Conservation (phyloP, 192 early-diverging fungal species). For the Rhizoclosmatium sp. region DNA sequence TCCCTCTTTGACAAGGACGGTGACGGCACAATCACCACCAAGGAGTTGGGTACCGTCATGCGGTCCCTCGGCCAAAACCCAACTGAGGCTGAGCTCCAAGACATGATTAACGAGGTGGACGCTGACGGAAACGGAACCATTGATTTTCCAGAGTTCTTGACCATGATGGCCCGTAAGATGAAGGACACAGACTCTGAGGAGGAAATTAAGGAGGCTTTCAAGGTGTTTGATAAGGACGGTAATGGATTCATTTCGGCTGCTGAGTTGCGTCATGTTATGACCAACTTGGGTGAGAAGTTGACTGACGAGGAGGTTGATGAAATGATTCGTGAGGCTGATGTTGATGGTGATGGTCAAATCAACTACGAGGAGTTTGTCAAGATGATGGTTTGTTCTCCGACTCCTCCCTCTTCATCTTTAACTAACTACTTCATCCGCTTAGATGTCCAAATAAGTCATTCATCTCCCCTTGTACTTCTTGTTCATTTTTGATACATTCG, state of each 20-base stretch:
- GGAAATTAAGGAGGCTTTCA: constrained; percentile 96
- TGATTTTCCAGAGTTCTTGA: constrained; percentile 94
- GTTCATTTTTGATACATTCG: too few relatives aligned
- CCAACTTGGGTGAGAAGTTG: constrained; percentile 88
- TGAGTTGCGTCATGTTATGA: constrained; percentile 94
- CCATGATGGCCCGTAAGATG: constrained; percentile 94
- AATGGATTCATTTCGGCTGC: constrained; percentile 92
- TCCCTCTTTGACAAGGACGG: constrained; percentile 95
- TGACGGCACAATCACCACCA: constrained; percentile 94
- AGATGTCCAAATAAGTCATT: too few relatives aligned
- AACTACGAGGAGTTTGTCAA: constrained; percentile 91
- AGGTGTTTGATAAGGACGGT: constrained; percentile 97
- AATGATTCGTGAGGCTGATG: constrained; percentile 71
- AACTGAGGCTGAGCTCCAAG: constrained; percentile 91
- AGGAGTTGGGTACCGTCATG: constrained; percentile 97
- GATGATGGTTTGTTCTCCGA: constrained; percentile 57
- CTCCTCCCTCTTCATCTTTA: too few relatives aligned
- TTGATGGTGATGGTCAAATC: constrained; percentile 87
- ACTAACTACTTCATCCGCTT: too few relatives aligned
- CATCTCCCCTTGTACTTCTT: too few relatives aligned
- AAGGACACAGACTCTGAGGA: constrained; percentile 88
- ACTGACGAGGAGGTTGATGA: constrained; percentile 81
- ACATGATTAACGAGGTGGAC: constrained; percentile 97
- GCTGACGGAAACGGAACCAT: constrained; percentile 95
- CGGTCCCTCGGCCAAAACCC: constrained; percentile 93